Conservation (phyloP, 495 filamentous ascomycete species). For the Penicillium egyptiacum region DNA sequence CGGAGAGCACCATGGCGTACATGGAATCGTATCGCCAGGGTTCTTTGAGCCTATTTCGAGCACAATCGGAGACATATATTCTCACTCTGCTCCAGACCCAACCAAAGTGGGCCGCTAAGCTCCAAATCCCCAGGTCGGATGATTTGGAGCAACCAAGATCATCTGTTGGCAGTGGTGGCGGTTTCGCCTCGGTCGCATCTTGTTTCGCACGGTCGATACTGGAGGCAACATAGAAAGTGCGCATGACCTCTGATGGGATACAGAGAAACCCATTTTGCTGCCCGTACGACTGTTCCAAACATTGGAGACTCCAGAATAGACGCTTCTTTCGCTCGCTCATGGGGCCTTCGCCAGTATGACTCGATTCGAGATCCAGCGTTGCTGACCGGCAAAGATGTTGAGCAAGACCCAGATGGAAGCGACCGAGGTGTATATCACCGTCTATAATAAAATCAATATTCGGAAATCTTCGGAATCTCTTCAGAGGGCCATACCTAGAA, state of each 20-base stretch:
- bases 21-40: conserved; percentile 49
- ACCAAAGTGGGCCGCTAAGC: conserved; percentile 40
- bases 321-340: conserved; percentile 42
- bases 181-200: conserved; percentile 22
- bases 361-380: conserved; percentile 41
- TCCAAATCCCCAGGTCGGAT: conserved; percentile 45
- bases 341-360: conserved; percentile 33
- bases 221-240: conserved; percentile 32
- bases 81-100: conserved; percentile 49
- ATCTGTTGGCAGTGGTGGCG: conserved; percentile 40
- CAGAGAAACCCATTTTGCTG: conserved; percentile 43
- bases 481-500: conserved; percentile 34
- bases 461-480: background rate
- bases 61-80: conserved; percentile 42
- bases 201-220: conserved; percentile 18
- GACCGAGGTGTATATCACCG: conserved; percentile 40
- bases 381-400: conserved; percentile 47
- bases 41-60: conserved; percentile 42
- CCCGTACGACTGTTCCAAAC: conserved; percentile 43
- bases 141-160: conserved; percentile 32
- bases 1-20: conserved; percentile 45
- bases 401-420: conserved; percentile 45
- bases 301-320: conserved; percentile 48
- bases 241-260: conserved; percentile 34
- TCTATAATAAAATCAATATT: conserved; percentile 28